phyloP scores from a whole-genome alignment of 164 flowering plant species.

The Macadamia integrifolia region DNA sequence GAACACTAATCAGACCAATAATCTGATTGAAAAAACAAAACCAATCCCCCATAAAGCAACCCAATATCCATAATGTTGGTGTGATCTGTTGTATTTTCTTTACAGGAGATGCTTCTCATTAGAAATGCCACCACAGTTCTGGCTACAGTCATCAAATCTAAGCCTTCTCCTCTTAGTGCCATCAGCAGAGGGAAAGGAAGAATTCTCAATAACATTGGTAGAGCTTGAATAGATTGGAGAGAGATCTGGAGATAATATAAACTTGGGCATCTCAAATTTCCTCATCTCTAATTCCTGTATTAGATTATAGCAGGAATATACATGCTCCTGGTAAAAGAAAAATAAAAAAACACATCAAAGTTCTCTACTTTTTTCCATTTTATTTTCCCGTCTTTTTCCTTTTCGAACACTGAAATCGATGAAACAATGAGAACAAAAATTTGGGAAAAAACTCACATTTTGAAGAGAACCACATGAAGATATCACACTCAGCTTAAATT shows the following conservation, averaged over 20 bases:
- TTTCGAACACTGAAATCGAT: neutral
- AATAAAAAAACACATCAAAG: conserved; percentile 8
- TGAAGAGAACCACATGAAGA: conserved; percentile 21
- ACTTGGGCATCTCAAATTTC: conserved; percentile 17
- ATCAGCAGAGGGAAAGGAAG: conserved; percentile 19
- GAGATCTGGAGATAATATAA: conserved; percentile 23
- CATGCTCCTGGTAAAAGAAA: conserved; percentile 38
- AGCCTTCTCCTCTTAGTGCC: conserved; percentile 37
- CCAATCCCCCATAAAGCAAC: neutral
- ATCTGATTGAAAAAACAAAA: neutral
- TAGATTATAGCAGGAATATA: conserved; percentile 36
- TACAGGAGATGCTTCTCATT: conserved; percentile 11
- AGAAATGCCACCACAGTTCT: conserved; percentile 8
- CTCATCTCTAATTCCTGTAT: conserved; percentile 32
- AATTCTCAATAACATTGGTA: conserved; percentile 12
- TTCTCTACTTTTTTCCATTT: neutral
- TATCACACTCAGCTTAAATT: conserved; percentile 32
- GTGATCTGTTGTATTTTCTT: neutral
- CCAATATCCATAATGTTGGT: neutral
- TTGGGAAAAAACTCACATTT: conserved; percentile 31
- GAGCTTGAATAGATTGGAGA: conserved; percentile 20
- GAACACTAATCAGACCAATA: too few species aligned
- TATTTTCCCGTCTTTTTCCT: neutral
- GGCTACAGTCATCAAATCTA: conserved; percentile 18
- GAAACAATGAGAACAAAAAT: neutral